Evolutionary conservation across 2,329 filamentous ascomycete genomes (phyloP).

Genomic region (Coniochaeta sp.): DNA sequence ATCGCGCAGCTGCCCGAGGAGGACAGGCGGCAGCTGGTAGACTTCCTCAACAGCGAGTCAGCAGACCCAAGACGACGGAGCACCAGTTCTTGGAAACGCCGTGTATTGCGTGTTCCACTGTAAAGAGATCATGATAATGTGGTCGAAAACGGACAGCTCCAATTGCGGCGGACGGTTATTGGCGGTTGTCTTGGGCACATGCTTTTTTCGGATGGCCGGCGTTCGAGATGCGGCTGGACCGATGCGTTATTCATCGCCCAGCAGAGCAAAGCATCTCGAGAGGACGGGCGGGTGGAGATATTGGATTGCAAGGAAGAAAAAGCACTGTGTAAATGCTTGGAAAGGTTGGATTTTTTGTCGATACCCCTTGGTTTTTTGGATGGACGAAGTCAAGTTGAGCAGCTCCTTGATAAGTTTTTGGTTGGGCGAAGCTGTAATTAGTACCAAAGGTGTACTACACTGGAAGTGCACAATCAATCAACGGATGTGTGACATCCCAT

Average conservation of each 20-base stretch:
- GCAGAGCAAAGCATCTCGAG: neutral
- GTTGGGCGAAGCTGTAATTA: neutral
- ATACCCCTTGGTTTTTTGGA: neutral
- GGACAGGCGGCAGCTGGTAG: conserved; percentile 14
- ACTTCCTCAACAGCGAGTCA: conserved; percentile 7
- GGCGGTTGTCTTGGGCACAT: neutral
- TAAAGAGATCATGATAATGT: neutral
- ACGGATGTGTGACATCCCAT: neutral
- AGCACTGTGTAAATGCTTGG: neutral
- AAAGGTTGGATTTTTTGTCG: neutral
- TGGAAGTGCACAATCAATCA: neutral
- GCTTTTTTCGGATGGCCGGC: neutral
- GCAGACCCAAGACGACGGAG: neutral
- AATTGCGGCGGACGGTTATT: too few relatives aligned
- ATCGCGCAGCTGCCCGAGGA: conserved; percentile 17
- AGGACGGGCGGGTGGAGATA: neutral
- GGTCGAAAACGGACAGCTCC: neutral
- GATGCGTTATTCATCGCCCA: neutral
- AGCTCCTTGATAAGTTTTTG: neutral
- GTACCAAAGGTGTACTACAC: neutral
- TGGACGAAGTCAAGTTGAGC: neutral
- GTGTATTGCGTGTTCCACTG: neutral
- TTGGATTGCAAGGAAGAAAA: neutral
- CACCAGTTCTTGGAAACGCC: neutral
- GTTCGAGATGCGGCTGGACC: neutral